phyloP scores from a whole-genome alignment of 2,329 filamentous ascomycete genomes.

The Nigrospora oryzae region DNA sequence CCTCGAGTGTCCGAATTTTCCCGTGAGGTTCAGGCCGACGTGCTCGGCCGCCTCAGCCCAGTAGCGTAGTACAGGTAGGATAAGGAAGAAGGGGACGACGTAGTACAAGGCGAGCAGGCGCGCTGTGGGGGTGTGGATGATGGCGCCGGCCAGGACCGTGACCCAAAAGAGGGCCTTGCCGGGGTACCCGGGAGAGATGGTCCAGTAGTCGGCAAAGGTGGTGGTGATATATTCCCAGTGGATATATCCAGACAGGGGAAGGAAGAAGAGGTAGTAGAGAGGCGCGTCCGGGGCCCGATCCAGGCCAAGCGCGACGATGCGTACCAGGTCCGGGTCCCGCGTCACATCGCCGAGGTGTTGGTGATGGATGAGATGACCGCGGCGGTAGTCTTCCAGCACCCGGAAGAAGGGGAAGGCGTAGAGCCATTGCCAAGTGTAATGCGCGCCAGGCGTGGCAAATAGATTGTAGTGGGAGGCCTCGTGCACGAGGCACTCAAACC shows the following conservation, averaged over 20 bases:
- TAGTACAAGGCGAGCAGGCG: background rate
- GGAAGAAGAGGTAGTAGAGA: background rate
- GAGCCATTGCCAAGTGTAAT: background rate
- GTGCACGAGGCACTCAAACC: background rate
- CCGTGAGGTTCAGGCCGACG: background rate
- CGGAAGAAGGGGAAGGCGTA: background rate
- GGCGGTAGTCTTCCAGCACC: background rate
- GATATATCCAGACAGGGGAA: background rate
- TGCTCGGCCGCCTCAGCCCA: background rate
- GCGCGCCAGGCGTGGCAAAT: background rate
- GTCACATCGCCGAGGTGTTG: background rate
- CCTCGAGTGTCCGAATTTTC: background rate
- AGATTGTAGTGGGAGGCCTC: background rate
- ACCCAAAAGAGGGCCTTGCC: background rate
- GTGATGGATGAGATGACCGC: background rate
- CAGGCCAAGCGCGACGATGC: background rate
- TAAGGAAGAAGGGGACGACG: background rate
- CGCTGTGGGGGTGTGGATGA: background rate
- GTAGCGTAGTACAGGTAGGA: background rate
- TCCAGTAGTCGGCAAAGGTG: background rate
- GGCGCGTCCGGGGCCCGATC: background rate
- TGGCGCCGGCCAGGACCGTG: background rate
- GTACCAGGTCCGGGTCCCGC: background rate
- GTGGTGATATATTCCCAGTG: background rate
- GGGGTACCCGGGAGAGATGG: background rate